Evolutionary conservation across 2,329 filamentous ascomycete genomes (phyloP).

Genomic region (Colletotrichum orbiculare): DNA sequence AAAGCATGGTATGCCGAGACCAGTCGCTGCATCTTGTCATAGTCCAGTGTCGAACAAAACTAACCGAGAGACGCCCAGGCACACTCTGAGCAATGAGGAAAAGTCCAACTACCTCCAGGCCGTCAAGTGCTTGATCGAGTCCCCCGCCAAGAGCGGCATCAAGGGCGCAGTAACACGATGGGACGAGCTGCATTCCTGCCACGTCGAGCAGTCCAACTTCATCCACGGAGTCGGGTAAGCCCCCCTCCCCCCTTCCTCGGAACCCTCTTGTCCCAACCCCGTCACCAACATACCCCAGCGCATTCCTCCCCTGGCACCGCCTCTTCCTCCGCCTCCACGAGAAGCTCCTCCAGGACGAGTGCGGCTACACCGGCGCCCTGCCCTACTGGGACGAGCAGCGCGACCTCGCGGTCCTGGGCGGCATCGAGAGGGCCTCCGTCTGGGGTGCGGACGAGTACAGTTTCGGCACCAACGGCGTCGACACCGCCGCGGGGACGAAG

Average conservation of each 20-base stretch:
- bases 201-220: conserved; percentile 28
- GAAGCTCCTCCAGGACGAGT: conserved; percentile 43
- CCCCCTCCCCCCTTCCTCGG: background rate
- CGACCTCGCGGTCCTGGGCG: conserved; percentile 44
- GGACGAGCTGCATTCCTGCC: conserved; percentile 28
- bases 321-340: conserved; percentile 47
- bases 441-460: conserved; percentile 37
- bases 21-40: too few species aligned
- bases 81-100: conserved; percentile 20
- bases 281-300: background rate
- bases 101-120: conserved; percentile 25
- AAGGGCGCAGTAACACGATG: conserved; percentile 19
- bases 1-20: conserved; percentile 13
- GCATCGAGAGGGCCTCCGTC: conserved; percentile 35
- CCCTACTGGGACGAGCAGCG: conserved; percentile 39
- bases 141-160: conserved; percentile 23
- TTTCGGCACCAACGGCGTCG: conserved; percentile 45
- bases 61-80: background rate
- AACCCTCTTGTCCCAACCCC: background rate
- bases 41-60: background rate
- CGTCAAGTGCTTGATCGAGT: conserved; percentile 25
- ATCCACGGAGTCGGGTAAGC: conserved; percentile 33
- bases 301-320: conserved; percentile 51
- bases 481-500: conserved; percentile 12
- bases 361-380: conserved; percentile 46